Evolutionary conservation across 345 rosid genomes (phyloP).

Genomic region (rapeseed (Brassica napus)): DNA sequence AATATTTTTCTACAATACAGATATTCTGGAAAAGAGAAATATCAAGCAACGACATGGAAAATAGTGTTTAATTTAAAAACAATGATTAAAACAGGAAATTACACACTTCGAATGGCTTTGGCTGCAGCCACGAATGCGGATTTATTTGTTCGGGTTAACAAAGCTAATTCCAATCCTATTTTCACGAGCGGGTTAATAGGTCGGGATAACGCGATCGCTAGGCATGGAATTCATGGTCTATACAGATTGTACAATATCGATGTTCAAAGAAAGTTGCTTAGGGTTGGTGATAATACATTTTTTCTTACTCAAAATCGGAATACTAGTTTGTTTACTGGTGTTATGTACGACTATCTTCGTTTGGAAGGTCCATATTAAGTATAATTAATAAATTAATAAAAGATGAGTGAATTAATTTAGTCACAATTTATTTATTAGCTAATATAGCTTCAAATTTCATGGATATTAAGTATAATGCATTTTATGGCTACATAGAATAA

Average conservation of each 20-base stretch:
- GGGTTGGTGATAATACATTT: constrained; percentile 48
- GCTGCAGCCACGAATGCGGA: constrained; percentile 62
- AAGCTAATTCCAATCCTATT: constrained; percentile 7
- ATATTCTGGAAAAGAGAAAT: constrained; percentile 39
- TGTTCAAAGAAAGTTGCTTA: constrained; percentile 44
- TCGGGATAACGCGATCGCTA: constrained; percentile 40
- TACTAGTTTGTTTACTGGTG: constrained; percentile 43
- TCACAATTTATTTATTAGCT: background rate
- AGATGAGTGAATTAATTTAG: background rate
- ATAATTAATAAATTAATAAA: background rate
- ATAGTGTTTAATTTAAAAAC: constrained; percentile 50
- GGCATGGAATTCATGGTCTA: constrained; percentile 43
- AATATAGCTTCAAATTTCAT: background rate
- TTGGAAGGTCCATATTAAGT: constrained; percentile 55
- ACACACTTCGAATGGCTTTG: constrained; percentile 69
- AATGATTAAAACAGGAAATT: constrained; percentile 38
- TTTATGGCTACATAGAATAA: background rate
- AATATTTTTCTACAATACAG: constrained; percentile 34
- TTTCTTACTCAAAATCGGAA: constrained; percentile 60
- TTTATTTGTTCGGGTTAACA: constrained; percentile 39
- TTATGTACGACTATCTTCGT: constrained; percentile 88
- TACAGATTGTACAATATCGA: constrained; percentile 53
- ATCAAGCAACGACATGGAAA: constrained; percentile 65
- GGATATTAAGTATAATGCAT: background rate
- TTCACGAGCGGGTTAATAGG: constrained; percentile 36